Evolutionary conservation across 257 asterid species (phyloP).

Genomic region (Lantana camara): DNA sequence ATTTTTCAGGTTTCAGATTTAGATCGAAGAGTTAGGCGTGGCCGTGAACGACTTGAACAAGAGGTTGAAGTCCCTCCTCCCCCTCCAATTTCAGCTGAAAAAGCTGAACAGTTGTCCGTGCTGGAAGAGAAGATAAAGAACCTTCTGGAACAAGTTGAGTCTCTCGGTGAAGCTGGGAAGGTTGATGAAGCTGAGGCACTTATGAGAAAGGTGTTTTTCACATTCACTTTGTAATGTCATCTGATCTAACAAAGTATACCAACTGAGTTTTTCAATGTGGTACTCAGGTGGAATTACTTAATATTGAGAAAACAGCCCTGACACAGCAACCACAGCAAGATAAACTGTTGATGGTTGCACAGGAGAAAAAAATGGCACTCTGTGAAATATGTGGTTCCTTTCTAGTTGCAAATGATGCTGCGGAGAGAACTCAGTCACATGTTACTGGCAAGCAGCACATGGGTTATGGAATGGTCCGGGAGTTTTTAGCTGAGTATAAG

Average conservation of each 20-base stretch:
- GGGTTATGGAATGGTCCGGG: slow-evolving; percentile 95
- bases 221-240: neutral
- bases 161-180: slow-evolving; percentile 98
- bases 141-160: slow-evolving; percentile 97
- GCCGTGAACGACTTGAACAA: slow-evolving; percentile 96
- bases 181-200: slow-evolving; percentile 99
- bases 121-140: slow-evolving; percentile 94
- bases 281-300: slow-evolving; percentile 85
- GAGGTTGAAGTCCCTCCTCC: slow-evolving; percentile 89
- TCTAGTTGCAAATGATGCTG: slow-evolving; percentile 95
- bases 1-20: slow-evolving; percentile 79
- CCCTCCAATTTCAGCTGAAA: slow-evolving; percentile 93
- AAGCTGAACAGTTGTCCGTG: slow-evolving; percentile 81
- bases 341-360: slow-evolving; percentile 76
- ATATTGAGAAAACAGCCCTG: slow-evolving; percentile 71
- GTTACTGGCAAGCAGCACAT: slow-evolving; percentile 96
- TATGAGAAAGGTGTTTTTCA: slow-evolving; percentile 81
- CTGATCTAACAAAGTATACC: slow-evolving; percentile 3
- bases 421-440: slow-evolving; percentile 96
- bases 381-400: slow-evolving; percentile 99
- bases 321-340: slow-evolving; percentile 81
- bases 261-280: slow-evolving; percentile 13
- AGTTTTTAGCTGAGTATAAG: slow-evolving; percentile 70
- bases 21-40: slow-evolving; percentile 95
- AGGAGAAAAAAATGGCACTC: slow-evolving; percentile 96